Evolutionary conservation across 192 early-diverging fungal species (phyloP).

Genomic region (Podila horticola): DNA sequence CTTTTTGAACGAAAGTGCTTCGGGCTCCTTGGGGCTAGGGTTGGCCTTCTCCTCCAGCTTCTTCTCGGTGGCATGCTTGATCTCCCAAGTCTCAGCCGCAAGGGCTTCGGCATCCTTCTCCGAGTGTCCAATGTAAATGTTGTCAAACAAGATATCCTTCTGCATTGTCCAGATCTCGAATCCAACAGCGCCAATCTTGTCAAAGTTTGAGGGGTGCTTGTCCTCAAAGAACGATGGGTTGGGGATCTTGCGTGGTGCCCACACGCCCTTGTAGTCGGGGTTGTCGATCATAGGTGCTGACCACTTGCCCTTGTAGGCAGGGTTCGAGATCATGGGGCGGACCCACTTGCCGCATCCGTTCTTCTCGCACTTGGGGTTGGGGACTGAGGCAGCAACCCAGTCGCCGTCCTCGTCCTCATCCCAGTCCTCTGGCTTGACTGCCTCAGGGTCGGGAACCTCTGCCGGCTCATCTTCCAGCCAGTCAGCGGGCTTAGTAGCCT

Average conservation of each 20-base stretch:
- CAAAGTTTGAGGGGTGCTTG: slow-evolving; percentile 77
- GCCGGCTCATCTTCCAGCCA: slow-evolving; percentile 87
- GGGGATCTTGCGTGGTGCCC: slow-evolving; percentile 85
- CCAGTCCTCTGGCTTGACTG: slow-evolving; percentile 91
- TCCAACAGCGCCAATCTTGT: slow-evolving; percentile 83
- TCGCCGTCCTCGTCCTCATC: slow-evolving; percentile 94
- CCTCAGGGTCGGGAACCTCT: slow-evolving; percentile 81
- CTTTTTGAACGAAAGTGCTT: slow-evolving; percentile 33
- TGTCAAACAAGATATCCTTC: slow-evolving; percentile 88
- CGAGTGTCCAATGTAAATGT: slow-evolving; percentile 88
- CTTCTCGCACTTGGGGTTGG: slow-evolving; percentile 85
- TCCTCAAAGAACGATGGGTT: slow-evolving; percentile 93
- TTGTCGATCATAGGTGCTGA: slow-evolving; percentile 85
- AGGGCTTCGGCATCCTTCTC: slow-evolving; percentile 73
- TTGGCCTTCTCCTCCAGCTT: slow-evolving; percentile 62
- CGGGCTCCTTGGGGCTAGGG: slow-evolving; percentile 17
- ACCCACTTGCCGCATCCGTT: slow-evolving; percentile 85
- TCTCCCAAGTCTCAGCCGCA: slow-evolving; percentile 80
- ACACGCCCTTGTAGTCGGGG: slow-evolving; percentile 92
- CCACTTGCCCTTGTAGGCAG: slow-evolving; percentile 93
- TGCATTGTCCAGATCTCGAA: slow-evolving; percentile 98
- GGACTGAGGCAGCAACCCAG: slow-evolving; percentile 79
- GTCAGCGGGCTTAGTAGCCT: slow-evolving; percentile 83
- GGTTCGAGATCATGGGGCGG: slow-evolving; percentile 84
- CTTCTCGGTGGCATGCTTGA: slow-evolving; percentile 79